A percentile compares a stretch with the other conserved stretches of the same genome.
Conservation (phyloP, 2,329 filamentous ascomycete species). For the Amphichorda felina region DNA sequence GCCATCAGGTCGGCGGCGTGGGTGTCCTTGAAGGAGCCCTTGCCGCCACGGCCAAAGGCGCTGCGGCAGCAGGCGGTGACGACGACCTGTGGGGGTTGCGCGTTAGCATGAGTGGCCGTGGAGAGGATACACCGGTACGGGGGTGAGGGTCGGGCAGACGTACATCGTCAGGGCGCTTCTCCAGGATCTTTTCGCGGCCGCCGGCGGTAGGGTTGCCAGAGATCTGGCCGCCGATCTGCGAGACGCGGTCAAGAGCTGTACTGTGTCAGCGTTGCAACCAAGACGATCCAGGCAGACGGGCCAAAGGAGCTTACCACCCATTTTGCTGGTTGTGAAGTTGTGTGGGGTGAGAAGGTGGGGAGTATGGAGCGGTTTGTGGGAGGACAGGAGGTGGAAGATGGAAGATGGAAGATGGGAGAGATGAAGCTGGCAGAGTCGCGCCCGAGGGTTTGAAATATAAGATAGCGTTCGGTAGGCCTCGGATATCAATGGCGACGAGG, state of each 20-base stretch:
- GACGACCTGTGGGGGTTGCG: slow-evolving; percentile 51
- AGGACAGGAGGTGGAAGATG: not conserved
- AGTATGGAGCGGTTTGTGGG: too few species aligned
- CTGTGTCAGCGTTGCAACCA: slow-evolving; percentile 5
- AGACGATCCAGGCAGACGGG: not conserved
- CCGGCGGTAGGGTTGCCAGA: slow-evolving; percentile 44
- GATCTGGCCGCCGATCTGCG: slow-evolving; percentile 51
- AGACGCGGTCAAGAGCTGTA: slow-evolving; percentile 41
- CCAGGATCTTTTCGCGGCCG: slow-evolving; percentile 43
- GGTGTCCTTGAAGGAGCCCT: slow-evolving; percentile 94
- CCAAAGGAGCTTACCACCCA: slow-evolving; percentile 9
- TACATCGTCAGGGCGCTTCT: slow-evolving; percentile 59
- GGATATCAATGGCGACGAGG: not conserved
- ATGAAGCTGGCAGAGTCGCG: too few species aligned
- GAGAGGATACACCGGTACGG: too few species aligned
- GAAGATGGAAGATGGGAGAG: not conserved
- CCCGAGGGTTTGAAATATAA: not conserved
- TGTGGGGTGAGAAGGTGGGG: not conserved
- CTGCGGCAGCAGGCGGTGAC: slow-evolving; percentile 88
- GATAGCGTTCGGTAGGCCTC: not conserved
- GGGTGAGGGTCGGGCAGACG: slow-evolving; percentile 26
- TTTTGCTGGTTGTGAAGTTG: slow-evolving; percentile 5
- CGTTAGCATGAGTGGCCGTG: slow-evolving; percentile 10
- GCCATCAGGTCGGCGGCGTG: slow-evolving; percentile 73
- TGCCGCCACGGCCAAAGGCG: slow-evolving; percentile 83